Conservation (phyloP, 257 asterid species). For the Solanum habrochaites region DNA sequence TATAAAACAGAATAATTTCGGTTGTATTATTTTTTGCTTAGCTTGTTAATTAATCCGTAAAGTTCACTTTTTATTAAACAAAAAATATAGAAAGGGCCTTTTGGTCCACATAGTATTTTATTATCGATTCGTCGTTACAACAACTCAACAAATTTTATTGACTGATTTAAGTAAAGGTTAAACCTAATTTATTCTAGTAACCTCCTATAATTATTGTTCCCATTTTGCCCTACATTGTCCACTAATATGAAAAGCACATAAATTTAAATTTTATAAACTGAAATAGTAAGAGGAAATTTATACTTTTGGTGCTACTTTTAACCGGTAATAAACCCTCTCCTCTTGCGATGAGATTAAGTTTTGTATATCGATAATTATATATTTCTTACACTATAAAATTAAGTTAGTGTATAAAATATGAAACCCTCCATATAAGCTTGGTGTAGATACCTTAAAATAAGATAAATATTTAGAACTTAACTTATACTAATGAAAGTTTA, state of each 20-base stretch:
- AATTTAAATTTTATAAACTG: neutral
- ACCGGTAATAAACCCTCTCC: neutral
- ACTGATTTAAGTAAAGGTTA: constrained; percentile 17
- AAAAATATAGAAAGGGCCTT: neutral
- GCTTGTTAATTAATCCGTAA: neutral
- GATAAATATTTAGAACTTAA: neutral
- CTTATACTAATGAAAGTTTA: neutral
- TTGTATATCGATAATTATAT: neutral
- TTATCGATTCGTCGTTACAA: constrained; percentile 10
- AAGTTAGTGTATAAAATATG: neutral
- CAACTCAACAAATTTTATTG: constrained; percentile 18
- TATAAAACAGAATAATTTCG: neutral
- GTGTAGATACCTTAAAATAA: neutral
- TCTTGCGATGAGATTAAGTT: neutral
- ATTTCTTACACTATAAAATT: neutral
- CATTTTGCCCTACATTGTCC: neutral
- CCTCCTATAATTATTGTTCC: neutral
- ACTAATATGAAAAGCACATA: neutral
- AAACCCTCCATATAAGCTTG: neutral
- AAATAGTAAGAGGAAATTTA: neutral
- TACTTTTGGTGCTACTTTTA: neutral
- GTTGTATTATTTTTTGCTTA: neutral
- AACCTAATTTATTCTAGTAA: constrained; percentile 9
- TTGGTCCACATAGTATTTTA: neutral
- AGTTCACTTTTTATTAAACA: neutral